These are phyloP conservation scores for Penicillium pancosmium DNA, from an alignment of 495 filamentous ascomycete genomes.

Conservation along the genomic window DNA sequence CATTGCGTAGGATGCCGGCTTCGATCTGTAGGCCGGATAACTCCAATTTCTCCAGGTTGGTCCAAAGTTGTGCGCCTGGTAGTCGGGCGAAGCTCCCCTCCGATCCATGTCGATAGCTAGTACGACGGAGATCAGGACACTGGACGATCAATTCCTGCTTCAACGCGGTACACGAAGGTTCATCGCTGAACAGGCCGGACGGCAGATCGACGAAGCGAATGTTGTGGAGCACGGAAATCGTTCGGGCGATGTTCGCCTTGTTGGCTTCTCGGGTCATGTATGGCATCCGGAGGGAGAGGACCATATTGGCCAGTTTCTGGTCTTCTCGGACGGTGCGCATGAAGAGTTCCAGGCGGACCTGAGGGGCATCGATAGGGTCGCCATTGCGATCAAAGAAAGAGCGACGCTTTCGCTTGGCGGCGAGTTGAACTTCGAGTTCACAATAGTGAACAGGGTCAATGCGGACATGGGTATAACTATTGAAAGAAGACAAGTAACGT, in stretches of 20 bases:
- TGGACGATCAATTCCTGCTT: slow-evolving; percentile 81
- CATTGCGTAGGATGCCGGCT: slow-evolving; percentile 66
- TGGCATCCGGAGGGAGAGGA: slow-evolving; percentile 84
- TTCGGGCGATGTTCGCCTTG: slow-evolving; percentile 81
- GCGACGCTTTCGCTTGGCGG: slow-evolving; percentile 73
- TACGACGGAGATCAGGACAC: slow-evolving; percentile 82
- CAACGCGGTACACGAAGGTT: slow-evolving; percentile 70
- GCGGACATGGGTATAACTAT: slow-evolving; percentile 75
- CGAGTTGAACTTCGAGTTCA: slow-evolving; percentile 76
- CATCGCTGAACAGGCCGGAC: slow-evolving; percentile 75
- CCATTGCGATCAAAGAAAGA: slow-evolving; percentile 75
- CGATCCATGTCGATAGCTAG: slow-evolving; percentile 78
- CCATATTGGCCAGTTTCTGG: slow-evolving; percentile 61
- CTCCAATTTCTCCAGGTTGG: slow-evolving; percentile 78
- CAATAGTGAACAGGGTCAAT: slow-evolving; percentile 97
- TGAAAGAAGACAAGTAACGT: too few species aligned
- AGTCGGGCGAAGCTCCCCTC: slow-evolving; percentile 78
- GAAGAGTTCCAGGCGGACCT: slow-evolving; percentile 74
- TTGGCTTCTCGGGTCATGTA: slow-evolving; percentile 93
- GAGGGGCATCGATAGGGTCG: slow-evolving; percentile 75
- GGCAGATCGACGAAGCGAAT: slow-evolving; percentile 91
- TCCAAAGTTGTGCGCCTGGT: slow-evolving; percentile 68
- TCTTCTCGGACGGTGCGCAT: slow-evolving; percentile 80
- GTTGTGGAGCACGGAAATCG: slow-evolving; percentile 81
- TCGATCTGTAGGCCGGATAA: slow-evolving; percentile 74